Evolutionary conservation across 805 yeast genomes (phyloP).

Genomic region (Isabelozyma pseudorhagii): DNA sequence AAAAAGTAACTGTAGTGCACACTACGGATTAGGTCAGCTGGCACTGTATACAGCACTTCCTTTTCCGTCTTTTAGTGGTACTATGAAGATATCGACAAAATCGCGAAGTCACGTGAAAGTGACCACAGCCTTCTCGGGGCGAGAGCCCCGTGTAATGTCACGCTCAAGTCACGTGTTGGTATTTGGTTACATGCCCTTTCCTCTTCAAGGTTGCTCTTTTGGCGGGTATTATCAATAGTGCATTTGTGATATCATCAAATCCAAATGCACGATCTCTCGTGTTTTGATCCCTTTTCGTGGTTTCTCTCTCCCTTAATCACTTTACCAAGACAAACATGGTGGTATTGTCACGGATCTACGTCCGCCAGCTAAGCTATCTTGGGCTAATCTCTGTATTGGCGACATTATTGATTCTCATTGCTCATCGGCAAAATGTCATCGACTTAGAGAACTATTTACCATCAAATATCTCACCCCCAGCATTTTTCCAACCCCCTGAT

Average conservation of each 20-base stretch:
- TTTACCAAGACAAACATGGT: conserved; percentile 8
- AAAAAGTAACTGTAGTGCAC: neutral
- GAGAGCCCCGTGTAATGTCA: neutral
- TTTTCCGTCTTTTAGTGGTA: neutral
- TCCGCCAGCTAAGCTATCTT: conserved; percentile 23
- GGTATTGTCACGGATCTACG: conserved; percentile 29
- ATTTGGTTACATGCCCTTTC: no score
- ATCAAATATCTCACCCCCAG: conserved; percentile 27
- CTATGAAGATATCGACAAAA: no score
- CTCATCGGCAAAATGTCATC: conserved; percentile 37
- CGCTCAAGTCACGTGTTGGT: neutral
- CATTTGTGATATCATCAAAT: neutral
- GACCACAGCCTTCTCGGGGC: neutral
- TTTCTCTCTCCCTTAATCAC: neutral
- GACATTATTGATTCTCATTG: conserved; percentile 25
- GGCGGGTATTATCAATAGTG: neutral
- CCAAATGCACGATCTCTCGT: neutral
- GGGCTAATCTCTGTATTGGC: conserved; percentile 14
- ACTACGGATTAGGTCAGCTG: neutral
- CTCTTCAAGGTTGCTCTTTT: no score
- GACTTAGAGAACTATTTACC: conserved; percentile 21
- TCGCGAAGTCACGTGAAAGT: neutral
- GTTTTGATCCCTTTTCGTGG: no score
- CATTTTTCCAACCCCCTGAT: conserved; percentile 41
- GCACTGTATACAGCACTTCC: neutral